Evolutionary conservation across 805 yeast genomes (phyloP), one percentile per base, ranked within the genome.

Genomic region (Starmerella apis): DNA sequence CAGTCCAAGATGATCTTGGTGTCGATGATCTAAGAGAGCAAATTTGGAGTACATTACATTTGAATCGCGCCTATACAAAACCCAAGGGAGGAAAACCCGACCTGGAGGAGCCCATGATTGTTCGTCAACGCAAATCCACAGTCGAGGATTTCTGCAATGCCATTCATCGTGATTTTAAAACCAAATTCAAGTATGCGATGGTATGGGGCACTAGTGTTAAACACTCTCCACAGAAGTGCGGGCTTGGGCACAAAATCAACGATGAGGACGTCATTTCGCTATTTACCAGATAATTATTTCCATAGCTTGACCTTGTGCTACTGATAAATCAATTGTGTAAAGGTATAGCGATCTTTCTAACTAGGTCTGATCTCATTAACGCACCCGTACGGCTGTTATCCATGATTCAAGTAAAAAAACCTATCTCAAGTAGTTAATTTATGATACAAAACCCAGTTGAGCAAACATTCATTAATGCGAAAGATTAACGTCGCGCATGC

Each of bases 121-220:
- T 92, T 13, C 74, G 97, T 59, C 75, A 73, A 49, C 54, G 56
- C n/a, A 76, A 80, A 48, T 81, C 94, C 6, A 73, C 92, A 1
- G 78, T 90, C 47, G 90, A 82, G 56, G 86, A 81, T 57, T 86
- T 90, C 25, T 90, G 98, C 70, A 88, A 90, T 63, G 76, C 92
- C 11, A 82, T 90, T 55, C 97, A 90, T 65, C 77, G 94, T 59
- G 96, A 88, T 61, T 83, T 90, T 73, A 88, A 87, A 62, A 80
- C 83, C 56, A 86, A 83, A 61, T 90, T 92, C 73, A 86, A 87
- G 65, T 87, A 88, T 64, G 97, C 97, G 0, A 68, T 87, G 61
- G 96, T 90, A 5, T 90, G 97, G 96, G 98, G 98, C 0, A 79
- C 88, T 1, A 81, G 94, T 43, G 83, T 96, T 6, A 92, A 92